Conservation (phyloP, 176 grass and related monocot species). For the Coix lacrymajobi region DNA sequence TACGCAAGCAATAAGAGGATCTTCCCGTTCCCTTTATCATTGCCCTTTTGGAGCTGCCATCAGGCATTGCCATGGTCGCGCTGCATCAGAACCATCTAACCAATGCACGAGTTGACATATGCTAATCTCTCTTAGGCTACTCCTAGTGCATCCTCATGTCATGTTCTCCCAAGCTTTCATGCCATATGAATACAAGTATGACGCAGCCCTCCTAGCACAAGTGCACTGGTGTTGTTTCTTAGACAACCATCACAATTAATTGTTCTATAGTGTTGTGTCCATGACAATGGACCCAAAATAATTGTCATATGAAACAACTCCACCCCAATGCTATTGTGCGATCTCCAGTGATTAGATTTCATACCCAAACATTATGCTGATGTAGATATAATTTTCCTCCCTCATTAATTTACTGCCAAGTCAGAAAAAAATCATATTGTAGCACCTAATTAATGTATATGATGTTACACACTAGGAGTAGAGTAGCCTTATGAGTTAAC, state of each 20-base stretch:
- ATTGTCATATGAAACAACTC: neutral
- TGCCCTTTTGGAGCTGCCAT: neutral
- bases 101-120: neutral
- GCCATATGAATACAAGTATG: neutral
- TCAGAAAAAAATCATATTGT: neutral
- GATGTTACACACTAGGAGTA: neutral
- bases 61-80: neutral
- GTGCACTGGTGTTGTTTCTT: neutral
- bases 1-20: neutral
- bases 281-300: neutral
- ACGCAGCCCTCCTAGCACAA: neutral
- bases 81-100: neutral
- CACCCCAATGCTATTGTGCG: neutral
- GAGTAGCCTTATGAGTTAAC: neutral
- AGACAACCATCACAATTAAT: neutral
- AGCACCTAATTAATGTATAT: neutral
- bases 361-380: neutral
- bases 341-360: neutral
- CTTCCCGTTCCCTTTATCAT: neutral
- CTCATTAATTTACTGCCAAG: neutral
- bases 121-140: neutral
- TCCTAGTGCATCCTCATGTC: neutral
- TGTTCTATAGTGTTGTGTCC: neutral
- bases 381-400: neutral
- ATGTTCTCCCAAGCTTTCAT: neutral